Percentiles rank a stretch among this genome's conserved stretches.
Conservation (phyloP, 805 yeast genomes). For the Hagleromyces aurorensis region DNA sequence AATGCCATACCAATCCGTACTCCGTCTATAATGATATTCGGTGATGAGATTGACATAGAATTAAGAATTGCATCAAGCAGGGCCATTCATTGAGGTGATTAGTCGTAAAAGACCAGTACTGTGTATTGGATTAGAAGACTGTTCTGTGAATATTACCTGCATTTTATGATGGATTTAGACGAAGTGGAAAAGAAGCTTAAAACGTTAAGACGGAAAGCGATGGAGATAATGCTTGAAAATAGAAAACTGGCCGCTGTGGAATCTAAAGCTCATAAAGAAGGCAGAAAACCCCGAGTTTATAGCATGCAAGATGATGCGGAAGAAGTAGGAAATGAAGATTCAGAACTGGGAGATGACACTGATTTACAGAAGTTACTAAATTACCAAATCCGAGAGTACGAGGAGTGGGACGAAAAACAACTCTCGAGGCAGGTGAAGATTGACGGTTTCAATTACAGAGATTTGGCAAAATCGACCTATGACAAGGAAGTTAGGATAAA, state of each 20-base stretch:
- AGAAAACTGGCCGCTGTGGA: conserved; percentile 17
- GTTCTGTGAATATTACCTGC: too few species aligned
- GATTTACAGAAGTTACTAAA: conserved; percentile 11
- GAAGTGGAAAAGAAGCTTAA: conserved; percentile 12
- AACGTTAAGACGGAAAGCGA: conserved; percentile 13
- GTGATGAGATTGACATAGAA: too few species aligned
- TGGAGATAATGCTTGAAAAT: conserved; percentile 15
- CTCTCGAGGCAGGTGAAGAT: conserved; percentile 6
- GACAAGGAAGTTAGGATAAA: conserved; percentile 22
- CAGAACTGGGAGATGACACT: conserved; percentile 2
- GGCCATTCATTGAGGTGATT: too few species aligned
- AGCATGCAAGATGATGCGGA: conserved; percentile 12
- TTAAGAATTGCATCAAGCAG: too few species aligned
- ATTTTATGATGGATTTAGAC: conserved; percentile 9
- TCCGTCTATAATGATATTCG: too few species aligned
- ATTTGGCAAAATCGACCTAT: conserved; percentile 25
- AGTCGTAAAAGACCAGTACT: too few species aligned
- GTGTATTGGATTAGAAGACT: too few species aligned
- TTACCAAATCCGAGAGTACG: conserved; percentile 22
- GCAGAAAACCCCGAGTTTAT: conserved; percentile 21
- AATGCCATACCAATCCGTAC: too few species aligned
- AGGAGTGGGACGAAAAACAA: conserved; percentile 16
- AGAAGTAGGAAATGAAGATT: conserved; percentile 1
- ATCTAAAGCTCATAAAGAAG: conserved; percentile 5
- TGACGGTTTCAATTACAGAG: conserved; percentile 8